phyloP scores from a whole-genome alignment of 1,139 yeast species.

The Yamadazyma dushanensis region DNA sequence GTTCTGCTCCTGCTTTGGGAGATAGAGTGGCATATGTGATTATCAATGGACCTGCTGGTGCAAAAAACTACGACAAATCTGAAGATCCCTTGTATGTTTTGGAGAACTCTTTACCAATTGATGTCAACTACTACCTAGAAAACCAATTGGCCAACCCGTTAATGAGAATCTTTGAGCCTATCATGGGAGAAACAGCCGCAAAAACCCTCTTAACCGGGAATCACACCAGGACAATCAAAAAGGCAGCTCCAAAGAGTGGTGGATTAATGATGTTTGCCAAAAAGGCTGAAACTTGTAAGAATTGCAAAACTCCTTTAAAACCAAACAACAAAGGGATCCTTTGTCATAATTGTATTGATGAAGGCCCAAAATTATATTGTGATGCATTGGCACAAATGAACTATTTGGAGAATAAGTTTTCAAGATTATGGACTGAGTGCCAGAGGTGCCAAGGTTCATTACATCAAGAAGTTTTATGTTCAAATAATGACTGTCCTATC shows the following conservation, averaged over 20 bases:
- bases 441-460: constrained; percentile 96
- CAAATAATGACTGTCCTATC: constrained; percentile 95
- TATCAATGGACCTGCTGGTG: constrained; percentile 70
- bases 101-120: constrained; percentile 90
- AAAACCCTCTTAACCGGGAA: constrained; percentile 76
- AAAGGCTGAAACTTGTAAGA: constrained; percentile 84
- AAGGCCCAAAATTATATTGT: constrained; percentile 78
- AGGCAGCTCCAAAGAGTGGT: constrained; percentile 65
- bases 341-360: constrained; percentile 80
- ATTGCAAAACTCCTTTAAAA: constrained; percentile 79
- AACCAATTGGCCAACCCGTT: constrained; percentile 93
- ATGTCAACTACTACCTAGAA: constrained; percentile 89
- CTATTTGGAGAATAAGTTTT: constrained; percentile 76
- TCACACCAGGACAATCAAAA: constrained; percentile 78
- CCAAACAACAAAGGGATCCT: constrained; percentile 70
- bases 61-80: constrained; percentile 90
- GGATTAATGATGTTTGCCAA: constrained; percentile 91
- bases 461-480: constrained; percentile 93
- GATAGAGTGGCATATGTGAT: constrained; percentile 98
- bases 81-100: constrained; percentile 94
- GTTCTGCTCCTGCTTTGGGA: constrained; percentile 95
- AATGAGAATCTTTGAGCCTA: constrained; percentile 92
- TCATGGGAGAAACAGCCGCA: constrained; percentile 83
- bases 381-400: constrained; percentile 79
- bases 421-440: constrained; percentile 96